Base-by-base conservation (phyloP, 2,329 filamentous ascomycete species). In the Cladosporium halotolerans region DNA sequence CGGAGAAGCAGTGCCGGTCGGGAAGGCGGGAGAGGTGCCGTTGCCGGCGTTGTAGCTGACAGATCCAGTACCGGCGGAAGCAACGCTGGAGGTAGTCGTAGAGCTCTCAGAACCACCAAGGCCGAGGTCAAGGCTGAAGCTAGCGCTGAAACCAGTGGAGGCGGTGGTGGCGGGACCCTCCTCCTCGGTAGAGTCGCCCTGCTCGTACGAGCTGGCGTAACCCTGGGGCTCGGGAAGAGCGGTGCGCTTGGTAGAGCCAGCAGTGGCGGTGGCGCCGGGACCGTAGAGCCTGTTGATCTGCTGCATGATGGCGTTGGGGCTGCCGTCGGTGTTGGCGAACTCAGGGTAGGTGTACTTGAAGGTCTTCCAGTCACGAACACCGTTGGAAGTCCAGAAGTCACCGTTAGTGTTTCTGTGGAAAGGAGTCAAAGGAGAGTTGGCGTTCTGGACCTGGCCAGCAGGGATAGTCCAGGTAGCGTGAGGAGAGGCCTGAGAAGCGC, bases 321-420 rank as follows among this genome's bases (percentile, higher is more conserved):
- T 56, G 48, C 64, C 70, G 57, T 63, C 69, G 58, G 61, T 68
- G 58, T 67, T 71, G n/a, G 74, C 61, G 43, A 83, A 79, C 59
- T 92, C 88, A 0, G 83, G 76, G 65, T 93, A 93, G 0, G 81
- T 83, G 67, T 92, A 92, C 13, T 83, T 83, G 68, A 93, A 86
- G 2, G 73, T 73, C 39, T 76, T 75, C 57, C 57, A 62, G 47
- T 79, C 73, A 23, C 83, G 77, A 16, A 82, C 77, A 57, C 74
- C 76, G 54, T 83, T 78, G 1, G 85, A 85, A 9, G 78, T 85
- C 83, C 85, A 90, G 68, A 86, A 88, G 3, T 75, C 75, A 44
- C 82, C 81, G 52, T 77, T 72, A 2, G 68, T 63, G 47, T 78
- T 74, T 45, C 77, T 72, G 60, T 81, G 83, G 68, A 91, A 89